These are phyloP conservation scores for Hypomontagnella submonticulosa DNA, from an alignment of 495 filamentous ascomycete species.

Conservation along the genomic window DNA sequence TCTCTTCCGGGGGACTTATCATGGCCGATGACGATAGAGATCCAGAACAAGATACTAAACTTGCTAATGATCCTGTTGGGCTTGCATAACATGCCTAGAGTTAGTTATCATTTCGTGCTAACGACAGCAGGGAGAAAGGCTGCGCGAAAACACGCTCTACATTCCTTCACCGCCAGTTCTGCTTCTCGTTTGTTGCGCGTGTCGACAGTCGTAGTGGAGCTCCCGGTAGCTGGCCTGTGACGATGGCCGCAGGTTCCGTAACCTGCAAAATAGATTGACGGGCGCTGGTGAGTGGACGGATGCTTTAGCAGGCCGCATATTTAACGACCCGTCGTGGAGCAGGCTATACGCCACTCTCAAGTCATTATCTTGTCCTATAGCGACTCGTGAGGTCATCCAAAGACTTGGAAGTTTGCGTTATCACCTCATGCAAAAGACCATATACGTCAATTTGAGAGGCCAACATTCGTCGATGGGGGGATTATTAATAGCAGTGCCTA, in stretches of 20 bases:
- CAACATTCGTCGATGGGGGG: slow-evolving; percentile 19
- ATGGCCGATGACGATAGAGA: slow-evolving; percentile 1
- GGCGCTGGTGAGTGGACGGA: slow-evolving; percentile 31
- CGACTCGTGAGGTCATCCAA: slow-evolving; percentile 26
- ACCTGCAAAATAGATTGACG: slow-evolving; percentile 41
- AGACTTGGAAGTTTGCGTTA: slow-evolving; percentile 8
- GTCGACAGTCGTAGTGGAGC: slow-evolving; percentile 38
- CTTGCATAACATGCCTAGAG: background rate
- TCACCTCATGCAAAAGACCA: slow-evolving; percentile 14
- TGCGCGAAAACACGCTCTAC: slow-evolving; percentile 7
- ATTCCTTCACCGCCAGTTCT: slow-evolving; percentile 40
- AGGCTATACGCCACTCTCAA: slow-evolving; percentile 3
- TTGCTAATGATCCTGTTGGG: slow-evolving; percentile 14
- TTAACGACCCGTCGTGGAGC: slow-evolving; percentile 20
- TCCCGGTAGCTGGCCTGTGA: slow-evolving; percentile 34
- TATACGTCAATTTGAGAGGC: slow-evolving; percentile 22
- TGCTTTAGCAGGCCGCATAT: slow-evolving; percentile 33
- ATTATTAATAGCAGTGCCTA: slow-evolving; percentile 38
- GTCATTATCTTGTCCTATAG: slow-evolving; percentile 19
- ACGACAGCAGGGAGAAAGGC: slow-evolving; percentile 8
- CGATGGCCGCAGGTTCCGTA: slow-evolving; percentile 40
- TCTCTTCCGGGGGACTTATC: slow-evolving; percentile 6
- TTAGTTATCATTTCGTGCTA: slow-evolving; percentile 5
- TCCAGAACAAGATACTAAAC: slow-evolving; percentile 24
- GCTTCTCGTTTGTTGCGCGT: slow-evolving; percentile 37